Evolutionary conservation across 1,139 yeast genomes (phyloP).

Genomic region (Suhomyces yuchorum): DNA sequence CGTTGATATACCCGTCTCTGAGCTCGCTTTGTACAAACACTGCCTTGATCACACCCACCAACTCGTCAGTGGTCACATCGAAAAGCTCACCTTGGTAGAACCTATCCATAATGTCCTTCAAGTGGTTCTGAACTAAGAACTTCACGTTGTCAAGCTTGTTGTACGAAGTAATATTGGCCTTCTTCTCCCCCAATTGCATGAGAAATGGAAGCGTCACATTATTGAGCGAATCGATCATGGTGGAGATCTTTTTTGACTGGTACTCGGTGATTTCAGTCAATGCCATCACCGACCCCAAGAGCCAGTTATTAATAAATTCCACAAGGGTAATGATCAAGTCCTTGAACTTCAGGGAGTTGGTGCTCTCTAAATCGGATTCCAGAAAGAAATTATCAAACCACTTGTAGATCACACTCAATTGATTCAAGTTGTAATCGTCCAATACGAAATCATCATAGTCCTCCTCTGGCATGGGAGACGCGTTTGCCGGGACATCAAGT

Average conservation of each 20-base stretch:
- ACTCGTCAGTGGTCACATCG: slow-evolving; percentile 68
- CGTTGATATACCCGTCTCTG: slow-evolving; percentile 61
- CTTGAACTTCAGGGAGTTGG: slow-evolving; percentile 34
- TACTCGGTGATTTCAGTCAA: slow-evolving; percentile 41
- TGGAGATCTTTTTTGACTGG: slow-evolving; percentile 35
- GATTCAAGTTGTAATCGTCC: slow-evolving; percentile 27
- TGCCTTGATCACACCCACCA: slow-evolving; percentile 55
- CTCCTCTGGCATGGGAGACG: slow-evolving; percentile 8
- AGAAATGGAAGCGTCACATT: slow-evolving; percentile 22
- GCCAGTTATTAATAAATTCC: slow-evolving; percentile 35
- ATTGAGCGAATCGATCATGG: slow-evolving; percentile 26
- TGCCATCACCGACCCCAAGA: slow-evolving; percentile 30
- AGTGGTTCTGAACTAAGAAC: slow-evolving; percentile 52
- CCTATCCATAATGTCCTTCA: slow-evolving; percentile 68
- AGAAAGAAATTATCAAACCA: slow-evolving; percentile 31
- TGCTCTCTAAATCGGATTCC: slow-evolving; percentile 25
- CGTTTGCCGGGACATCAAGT: slow-evolving; percentile 3
- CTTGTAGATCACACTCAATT: slow-evolving; percentile 24
- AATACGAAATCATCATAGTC: slow-evolving; percentile 22
- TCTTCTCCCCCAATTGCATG: slow-evolving; percentile 17
- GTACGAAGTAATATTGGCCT: slow-evolving; percentile 28
- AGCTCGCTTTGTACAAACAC: slow-evolving; percentile 74
- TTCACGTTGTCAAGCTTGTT: slow-evolving; percentile 48
- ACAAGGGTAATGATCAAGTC: slow-evolving; percentile 30
- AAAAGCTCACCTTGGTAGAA: slow-evolving; percentile 75